These are phyloP conservation scores for Aspergillus luchuensis DNA, from an alignment of 2,329 filamentous ascomycete species.

Conservation along the genomic window DNA sequence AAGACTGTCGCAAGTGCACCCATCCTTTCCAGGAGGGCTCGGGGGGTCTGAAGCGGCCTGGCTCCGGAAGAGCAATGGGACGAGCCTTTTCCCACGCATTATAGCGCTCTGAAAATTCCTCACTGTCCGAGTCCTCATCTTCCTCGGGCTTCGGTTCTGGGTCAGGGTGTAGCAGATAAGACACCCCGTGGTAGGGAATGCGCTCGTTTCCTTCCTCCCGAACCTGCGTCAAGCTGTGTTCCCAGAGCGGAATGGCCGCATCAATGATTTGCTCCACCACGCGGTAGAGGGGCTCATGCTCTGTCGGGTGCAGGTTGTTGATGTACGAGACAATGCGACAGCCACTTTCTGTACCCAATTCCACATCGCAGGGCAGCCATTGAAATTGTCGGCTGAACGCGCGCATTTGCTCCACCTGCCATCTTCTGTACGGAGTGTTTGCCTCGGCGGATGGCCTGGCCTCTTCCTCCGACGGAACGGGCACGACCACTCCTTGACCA, in stretches of 20 bases:
- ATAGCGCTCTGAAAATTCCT: slow-evolving; percentile 3
- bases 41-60: slow-evolving; percentile 4
- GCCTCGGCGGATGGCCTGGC: background rate
- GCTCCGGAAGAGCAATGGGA: slow-evolving; percentile 10
- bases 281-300: slow-evolving; percentile 36
- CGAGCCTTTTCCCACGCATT: slow-evolving; percentile 1
- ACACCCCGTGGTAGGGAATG: slow-evolving; percentile 13
- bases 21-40: background rate
- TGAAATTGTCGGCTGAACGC: slow-evolving; percentile 42
- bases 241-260: slow-evolving; percentile 51
- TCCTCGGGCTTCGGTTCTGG: slow-evolving; percentile 8
- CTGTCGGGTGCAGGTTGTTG: slow-evolving; percentile 46
- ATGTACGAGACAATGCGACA: slow-evolving; percentile 44
- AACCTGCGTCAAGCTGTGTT: slow-evolving; percentile 30
- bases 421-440: background rate
- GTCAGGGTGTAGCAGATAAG: background rate
- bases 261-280: slow-evolving; percentile 40
- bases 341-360: slow-evolving; percentile 21
- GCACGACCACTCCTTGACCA: slow-evolving; percentile 16
- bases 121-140: slow-evolving; percentile 7
- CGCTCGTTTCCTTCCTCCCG: background rate
- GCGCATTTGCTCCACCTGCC: background rate
- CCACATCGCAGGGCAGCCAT: slow-evolving; percentile 49
- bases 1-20: slow-evolving; percentile 29
- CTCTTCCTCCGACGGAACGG: background rate